Conservation (phyloP, 805 yeast genomes). For the Metschnikowia aberdeeniae region DNA sequence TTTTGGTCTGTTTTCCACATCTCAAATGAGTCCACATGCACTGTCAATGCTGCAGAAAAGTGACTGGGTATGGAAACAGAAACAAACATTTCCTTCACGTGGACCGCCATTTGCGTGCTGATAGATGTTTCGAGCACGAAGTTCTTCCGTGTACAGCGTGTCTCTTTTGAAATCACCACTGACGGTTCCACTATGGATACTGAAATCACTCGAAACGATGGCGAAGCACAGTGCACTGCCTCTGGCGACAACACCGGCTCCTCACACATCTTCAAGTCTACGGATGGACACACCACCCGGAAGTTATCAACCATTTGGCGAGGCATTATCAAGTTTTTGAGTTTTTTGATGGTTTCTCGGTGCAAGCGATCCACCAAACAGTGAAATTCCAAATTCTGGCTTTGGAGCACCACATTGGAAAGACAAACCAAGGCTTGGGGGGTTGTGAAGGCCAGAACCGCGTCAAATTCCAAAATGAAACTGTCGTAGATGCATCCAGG, state of each 20-base stretch:
- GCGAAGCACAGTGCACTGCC: constrained; percentile 28
- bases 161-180: constrained; percentile 25
- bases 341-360: constrained; percentile 46
- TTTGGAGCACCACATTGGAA: constrained; percentile 31
- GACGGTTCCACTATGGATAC: constrained; percentile 35
- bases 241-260: constrained; percentile 18
- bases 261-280: constrained; percentile 38
- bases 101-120: constrained; percentile 25
- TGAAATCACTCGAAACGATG: constrained; percentile 22
- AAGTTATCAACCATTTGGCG: constrained; percentile 38
- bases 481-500: constrained; percentile 50
- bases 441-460: constrained; percentile 43
- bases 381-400: constrained; percentile 38
- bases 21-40: constrained; percentile 30
- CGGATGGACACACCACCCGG: constrained; percentile 45
- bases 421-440: constrained; percentile 42
- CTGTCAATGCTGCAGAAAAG: constrained; percentile 10
- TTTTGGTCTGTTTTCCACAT: constrained; percentile 25
- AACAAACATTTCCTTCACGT: constrained; percentile 25
- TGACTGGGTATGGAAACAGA: constrained; percentile 22
- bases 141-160: constrained; percentile 8
- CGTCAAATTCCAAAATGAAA: constrained; percentile 52
- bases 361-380: constrained; percentile 64
- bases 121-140: constrained; percentile 11
- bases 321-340: constrained; percentile 33